Base-by-base conservation (phyloP, 305 asterid genomes). In the Solanum aculeatissimum region DNA sequence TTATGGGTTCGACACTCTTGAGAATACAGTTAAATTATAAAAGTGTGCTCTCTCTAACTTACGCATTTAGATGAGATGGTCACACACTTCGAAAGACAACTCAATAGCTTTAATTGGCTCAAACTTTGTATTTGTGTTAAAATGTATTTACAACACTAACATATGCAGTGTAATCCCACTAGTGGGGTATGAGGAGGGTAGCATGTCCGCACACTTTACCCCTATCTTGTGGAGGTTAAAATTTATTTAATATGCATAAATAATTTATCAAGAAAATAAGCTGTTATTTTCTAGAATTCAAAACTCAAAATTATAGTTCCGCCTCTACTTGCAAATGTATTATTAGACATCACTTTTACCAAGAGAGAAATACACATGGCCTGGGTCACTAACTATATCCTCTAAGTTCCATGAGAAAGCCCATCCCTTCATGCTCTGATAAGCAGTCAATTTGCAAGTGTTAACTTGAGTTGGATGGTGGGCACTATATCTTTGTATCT, bases 401-500 rank as follows among this genome's bases (percentile, higher is more conserved):
- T 85, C 84, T 85, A 84, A 70, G 71, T 85, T 86, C 57, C 87
- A 85, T 84, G 79, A 85, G 89, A 87, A 86, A 86, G 89, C 91
- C 95, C 95, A 89, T 90, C 84, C 93, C 91, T 89, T 88, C 89
- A 82, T 91, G 96, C 85, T 87, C 82, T 86, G 53, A 83, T 87
- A 85, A 82, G 68, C 86, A 79, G 54, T 84, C 83, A 75, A 85
- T 55, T 86, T 79, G 82, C 79, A 84, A 84, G 80, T 86, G 89
- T 85, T 70, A 83, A 84, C 86, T 43, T 54, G 86, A 85, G 85
- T 85, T 88, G 82, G 86, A 80, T 71, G 88, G 86, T 82, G 85
- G 86, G 80, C 86, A 84, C 62, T 87, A 83, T 87, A 84, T 53
- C 65, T 55, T 77, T 51, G 63, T 77, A 77, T 77, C 65, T 77